These are phyloP conservation scores for Botrytis elliptica DNA, from an alignment of 2,329 filamentous ascomycete genomes.

Conservation along the genomic window DNA sequence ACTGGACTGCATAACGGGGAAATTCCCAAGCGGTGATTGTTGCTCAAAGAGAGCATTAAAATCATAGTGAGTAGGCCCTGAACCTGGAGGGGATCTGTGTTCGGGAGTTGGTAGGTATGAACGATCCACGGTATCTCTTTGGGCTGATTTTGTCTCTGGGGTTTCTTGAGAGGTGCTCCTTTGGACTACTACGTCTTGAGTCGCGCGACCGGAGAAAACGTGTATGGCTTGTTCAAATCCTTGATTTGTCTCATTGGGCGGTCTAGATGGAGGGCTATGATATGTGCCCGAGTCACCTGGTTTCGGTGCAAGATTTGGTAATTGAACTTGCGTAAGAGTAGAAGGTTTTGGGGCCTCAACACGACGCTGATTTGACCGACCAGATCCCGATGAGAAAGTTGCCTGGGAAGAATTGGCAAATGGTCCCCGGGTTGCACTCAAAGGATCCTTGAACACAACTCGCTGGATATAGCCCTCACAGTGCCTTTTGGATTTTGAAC, in stretches of 20 bases:
- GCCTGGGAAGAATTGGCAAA: conserved; percentile 41
- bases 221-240: conserved; percentile 23
- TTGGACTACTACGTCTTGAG: neutral
- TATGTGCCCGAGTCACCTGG: neutral
- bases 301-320: conserved; percentile 20
- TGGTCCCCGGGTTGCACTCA: conserved; percentile 52
- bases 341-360: conserved; percentile 22
- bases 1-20: neutral
- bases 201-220: conserved; percentile 2
- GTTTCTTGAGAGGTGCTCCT: neutral
- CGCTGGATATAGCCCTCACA: conserved; percentile 84
- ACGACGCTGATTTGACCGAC: conserved; percentile 26
- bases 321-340: neutral
- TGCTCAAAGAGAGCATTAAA: conserved; percentile 28
- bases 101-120: conserved; percentile 28
- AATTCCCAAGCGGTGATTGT: neutral
- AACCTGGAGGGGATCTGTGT: conserved; percentile 12
- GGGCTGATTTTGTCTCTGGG: neutral
- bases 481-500: conserved; percentile 78
- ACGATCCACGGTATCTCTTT: conserved; percentile 27
- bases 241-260: neutral
- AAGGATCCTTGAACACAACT: conserved; percentile 74
- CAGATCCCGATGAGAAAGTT: conserved; percentile 17
- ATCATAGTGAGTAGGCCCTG: conserved; percentile 31
- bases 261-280: neutral